phyloP scores from a whole-genome alignment of 345 rosid genomes.

The Camelina neglecta region DNA sequence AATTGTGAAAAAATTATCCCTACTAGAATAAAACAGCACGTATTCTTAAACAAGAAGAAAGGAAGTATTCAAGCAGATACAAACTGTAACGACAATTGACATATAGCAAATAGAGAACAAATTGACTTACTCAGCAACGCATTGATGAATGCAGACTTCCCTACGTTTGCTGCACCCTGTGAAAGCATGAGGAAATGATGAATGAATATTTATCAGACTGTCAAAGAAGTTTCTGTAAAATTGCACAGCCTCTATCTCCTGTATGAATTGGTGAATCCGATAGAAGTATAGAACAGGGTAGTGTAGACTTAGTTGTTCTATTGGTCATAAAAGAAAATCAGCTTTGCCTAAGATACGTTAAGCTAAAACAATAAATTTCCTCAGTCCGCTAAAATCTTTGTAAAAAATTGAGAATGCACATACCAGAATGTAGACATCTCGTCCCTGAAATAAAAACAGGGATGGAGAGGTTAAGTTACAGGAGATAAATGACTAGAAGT shows the following conservation, averaged over 20 bases:
- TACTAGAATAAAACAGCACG: slow-evolving; percentile 12
- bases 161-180: slow-evolving; percentile 97
- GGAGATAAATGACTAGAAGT: slow-evolving; percentile 15
- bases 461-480: slow-evolving; percentile 29
- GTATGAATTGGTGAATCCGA: slow-evolving; percentile 11
- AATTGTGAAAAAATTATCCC: neutral
- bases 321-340: neutral
- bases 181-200: slow-evolving; percentile 16
- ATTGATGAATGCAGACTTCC: slow-evolving; percentile 96
- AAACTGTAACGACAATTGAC: neutral
- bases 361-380: slow-evolving; percentile 16
- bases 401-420: slow-evolving; percentile 39
- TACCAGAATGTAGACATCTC: slow-evolving; percentile 96
- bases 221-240: neutral
- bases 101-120: slow-evolving; percentile 15
- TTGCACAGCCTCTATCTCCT: slow-evolving; percentile 28
- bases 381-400: too few species aligned
- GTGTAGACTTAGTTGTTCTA: neutral
- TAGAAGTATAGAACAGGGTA: neutral
- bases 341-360: neutral
- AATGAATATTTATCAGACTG: slow-evolving; percentile 2
- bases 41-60: neutral
- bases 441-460: slow-evolving; percentile 74
- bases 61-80: slow-evolving; percentile 4
- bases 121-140: slow-evolving; percentile 79